Evolutionary conservation across 2,329 filamentous ascomycete genomes (phyloP), one percentile per base, ranked within the genome.

Genomic region (Pseudogymnoascus sp.): DNA sequence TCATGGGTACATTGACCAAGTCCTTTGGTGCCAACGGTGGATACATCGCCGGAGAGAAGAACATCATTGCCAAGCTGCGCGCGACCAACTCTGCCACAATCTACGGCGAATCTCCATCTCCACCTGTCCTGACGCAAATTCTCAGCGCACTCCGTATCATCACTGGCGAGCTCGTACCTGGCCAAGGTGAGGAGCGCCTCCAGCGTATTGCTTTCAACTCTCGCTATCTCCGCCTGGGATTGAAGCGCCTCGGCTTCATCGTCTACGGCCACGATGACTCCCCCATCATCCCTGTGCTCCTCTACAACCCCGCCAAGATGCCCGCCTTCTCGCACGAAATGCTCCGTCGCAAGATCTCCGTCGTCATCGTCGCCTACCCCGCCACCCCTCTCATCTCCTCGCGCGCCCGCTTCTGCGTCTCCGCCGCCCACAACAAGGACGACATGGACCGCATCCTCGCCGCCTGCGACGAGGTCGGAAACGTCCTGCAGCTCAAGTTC

Each of bases 261-360:
- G 89, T 97, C 62, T 97, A 95, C 73, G 94, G 94, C 66, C 92
- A 97, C 75, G 94, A 99, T 73, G 94, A 99, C 77, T 97, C 92
- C 4, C 94, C 94, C 63, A 97, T 99, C 70, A 92, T 99, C 69
- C 94, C 94, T 62, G 77, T 99, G 68, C 84, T 96, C 72, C 86
- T 99, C 28, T 99, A 97, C 82, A 91, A 97, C 77, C 94, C 94
- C n/a, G 94, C 91, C 71, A 99, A 99, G 79, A 97, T 99, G 82
- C 90, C 93, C 4, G 93, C 94, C 64, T 99, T 99, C 77, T 97
- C 92, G 60, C 94, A 96, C 74, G 94, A 97, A 76, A 97, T 99
- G 94, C 84, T 97, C 65, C 91, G 90, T 78, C 91, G 94, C 73
- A 97, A 97, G 77, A 97, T 99, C 70, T 94, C 93, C 0, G 91